Base-by-base conservation (phyloP, 73 alveolate genomes). In the Uronychia setigera region DNA sequence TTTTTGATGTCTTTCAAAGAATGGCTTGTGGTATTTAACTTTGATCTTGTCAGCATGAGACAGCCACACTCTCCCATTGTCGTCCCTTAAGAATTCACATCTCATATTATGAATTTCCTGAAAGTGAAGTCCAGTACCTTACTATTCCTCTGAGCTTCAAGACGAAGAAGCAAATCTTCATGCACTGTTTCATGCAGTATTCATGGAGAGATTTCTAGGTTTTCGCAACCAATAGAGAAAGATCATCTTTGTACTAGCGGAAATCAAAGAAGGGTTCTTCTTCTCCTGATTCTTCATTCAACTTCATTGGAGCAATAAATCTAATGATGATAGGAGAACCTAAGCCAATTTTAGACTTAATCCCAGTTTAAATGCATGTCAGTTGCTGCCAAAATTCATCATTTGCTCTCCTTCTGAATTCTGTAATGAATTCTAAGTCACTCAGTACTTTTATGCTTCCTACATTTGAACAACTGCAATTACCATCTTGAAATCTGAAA, bases 31-130 rank as follows among this genome's bases (percentile, higher is more conserved):
- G 67, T 46, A 46, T 46, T 46, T 78, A 1, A 79, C 33, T n/a
- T 59, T 31, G 13, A 86, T 79, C 32, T 86, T 59, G 25, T 58
- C 31, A 26, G 92, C 92, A 74, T 58, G 59, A 78, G 74, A 78
- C 57, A 86, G 79, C 92, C 92, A 86, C 11, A 86, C 79, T 32
- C 79, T 78, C 26, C 87, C 92, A 35, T 86, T 86, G 33, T 86
- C 92, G 81, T 86, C 92, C 75, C 79, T 78, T 35, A 78, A 59
- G 34, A 86, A 86, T 83, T 86, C 87, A 28, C 87, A 85, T 28
- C 79, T 78, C 92, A 86, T 86, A 29, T 86, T 59, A n/a, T 76
- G 76, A 1, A 86, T 86, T 58, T 86, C 92, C 87, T 59, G 58
- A 5, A 46, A 46, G 5, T 46, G 19, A 46, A 11, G 5, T 19